These are phyloP conservation scores for Chrysopogon serrulatus DNA, from an alignment of 176 grass and related monocot species.

Conservation along the genomic window DNA sequence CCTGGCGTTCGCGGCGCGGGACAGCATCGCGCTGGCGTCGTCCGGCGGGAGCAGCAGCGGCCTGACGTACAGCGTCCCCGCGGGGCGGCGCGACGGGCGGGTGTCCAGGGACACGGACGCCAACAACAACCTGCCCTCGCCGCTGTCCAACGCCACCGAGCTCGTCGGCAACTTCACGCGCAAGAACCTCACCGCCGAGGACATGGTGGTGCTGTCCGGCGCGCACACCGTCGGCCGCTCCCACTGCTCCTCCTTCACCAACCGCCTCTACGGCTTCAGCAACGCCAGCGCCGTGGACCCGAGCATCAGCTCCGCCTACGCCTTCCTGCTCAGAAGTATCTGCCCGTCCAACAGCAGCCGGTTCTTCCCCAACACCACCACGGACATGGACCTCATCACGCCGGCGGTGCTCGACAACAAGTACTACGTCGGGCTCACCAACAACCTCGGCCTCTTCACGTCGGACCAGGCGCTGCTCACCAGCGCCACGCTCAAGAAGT, in stretches of 20 bases:
- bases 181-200: constrained; percentile 50
- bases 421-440: constrained; percentile 55
- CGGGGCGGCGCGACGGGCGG: constrained; percentile 47
- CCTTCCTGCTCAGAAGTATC: constrained; percentile 37
- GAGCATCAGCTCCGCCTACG: constrained; percentile 57
- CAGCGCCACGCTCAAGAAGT: constrained; percentile 40
- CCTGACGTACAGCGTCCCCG: constrained; percentile 34
- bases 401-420: neutral
- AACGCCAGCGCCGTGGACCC: constrained; percentile 48
- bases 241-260: constrained; percentile 44
- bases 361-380: constrained; percentile 53
- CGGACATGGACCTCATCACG: neutral
- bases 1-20: constrained; percentile 55
- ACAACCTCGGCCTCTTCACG: constrained; percentile 59
- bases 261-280: constrained; percentile 40
- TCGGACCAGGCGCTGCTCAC: constrained; percentile 63
- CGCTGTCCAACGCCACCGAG: constrained; percentile 12
- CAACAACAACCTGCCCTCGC: constrained; percentile 26
- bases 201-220: constrained; percentile 63
- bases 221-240: constrained; percentile 61
- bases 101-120: constrained; percentile 7
- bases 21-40: constrained; percentile 33
- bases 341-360: constrained; percentile 55
- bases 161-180: constrained; percentile 30
- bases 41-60: neutral